Evolutionary conservation across 768 basidiomycete genomes (phyloP).

Genomic region (Lentinula sp.): DNA sequence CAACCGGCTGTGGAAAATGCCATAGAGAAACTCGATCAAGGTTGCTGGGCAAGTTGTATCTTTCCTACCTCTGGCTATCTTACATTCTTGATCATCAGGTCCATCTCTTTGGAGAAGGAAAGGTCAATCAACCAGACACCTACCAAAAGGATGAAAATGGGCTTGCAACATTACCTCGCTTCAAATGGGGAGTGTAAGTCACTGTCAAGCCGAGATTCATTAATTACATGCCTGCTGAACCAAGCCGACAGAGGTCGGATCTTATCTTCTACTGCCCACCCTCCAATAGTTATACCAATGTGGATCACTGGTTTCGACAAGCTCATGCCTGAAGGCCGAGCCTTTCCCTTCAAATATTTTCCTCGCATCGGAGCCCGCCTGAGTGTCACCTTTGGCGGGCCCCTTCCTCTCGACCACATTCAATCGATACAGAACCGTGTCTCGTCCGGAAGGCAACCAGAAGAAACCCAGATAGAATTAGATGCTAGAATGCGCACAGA

Average conservation of each 20-base stretch:
- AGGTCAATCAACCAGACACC: slow-evolving; percentile 67
- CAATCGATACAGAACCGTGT: background rate
- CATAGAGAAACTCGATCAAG: slow-evolving; percentile 71
- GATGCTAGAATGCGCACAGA: slow-evolving; percentile 35
- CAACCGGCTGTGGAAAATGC: slow-evolving; percentile 85
- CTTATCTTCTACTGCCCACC: slow-evolving; percentile 50
- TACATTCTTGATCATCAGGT: slow-evolving; percentile 41
- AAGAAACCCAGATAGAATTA: background rate
- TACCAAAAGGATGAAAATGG: slow-evolving; percentile 40
- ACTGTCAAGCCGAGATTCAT: background rate
- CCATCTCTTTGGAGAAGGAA: slow-evolving; percentile 88
- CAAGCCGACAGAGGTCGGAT: slow-evolving; percentile 61
- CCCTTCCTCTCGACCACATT: slow-evolving; percentile 44
- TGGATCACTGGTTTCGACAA: slow-evolving; percentile 93
- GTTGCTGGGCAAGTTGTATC: slow-evolving; percentile 68
- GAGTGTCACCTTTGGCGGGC: slow-evolving; percentile 76
- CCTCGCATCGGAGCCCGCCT: slow-evolving; percentile 59
- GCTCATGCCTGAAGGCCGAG: slow-evolving; percentile 84
- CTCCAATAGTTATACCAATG: slow-evolving; percentile 84
- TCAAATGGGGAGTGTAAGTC: slow-evolving; percentile 94
- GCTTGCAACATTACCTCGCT: slow-evolving; percentile 52
- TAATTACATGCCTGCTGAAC: background rate
- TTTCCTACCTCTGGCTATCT: background rate
- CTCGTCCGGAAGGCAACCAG: background rate
- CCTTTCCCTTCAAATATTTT: slow-evolving; percentile 66